These are phyloP conservation scores for Metahyphopichia silvanorum DNA, from an alignment of 805 yeast species.

Conservation along the genomic window DNA sequence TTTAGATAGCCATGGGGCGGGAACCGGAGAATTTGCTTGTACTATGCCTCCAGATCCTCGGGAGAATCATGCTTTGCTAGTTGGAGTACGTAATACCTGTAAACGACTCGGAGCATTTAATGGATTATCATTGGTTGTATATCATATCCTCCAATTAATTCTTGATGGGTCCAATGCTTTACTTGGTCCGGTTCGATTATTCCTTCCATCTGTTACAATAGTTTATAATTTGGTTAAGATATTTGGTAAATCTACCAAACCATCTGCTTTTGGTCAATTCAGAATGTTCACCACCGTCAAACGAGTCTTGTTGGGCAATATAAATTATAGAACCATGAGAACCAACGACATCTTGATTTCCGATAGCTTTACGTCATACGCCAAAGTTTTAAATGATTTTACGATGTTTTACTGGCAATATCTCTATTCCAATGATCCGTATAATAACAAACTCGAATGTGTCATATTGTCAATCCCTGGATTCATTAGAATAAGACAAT, in stretches of 20 bases:
- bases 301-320: slow-evolving; percentile 56
- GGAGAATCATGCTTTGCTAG: slow-evolving; percentile 28
- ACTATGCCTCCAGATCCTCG: slow-evolving; percentile 22
- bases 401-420: slow-evolving; percentile 49
- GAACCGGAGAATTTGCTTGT: slow-evolving; percentile 32
- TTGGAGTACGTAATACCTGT: slow-evolving; percentile 33
- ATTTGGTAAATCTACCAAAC: slow-evolving; percentile 27
- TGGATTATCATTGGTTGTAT: slow-evolving; percentile 19
- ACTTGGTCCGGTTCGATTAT: slow-evolving; percentile 5
- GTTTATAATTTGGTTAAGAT: slow-evolving; percentile 27
- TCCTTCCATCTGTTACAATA: slow-evolving; percentile 38
- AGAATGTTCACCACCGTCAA: slow-evolving; percentile 48
- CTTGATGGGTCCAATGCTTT: slow-evolving; percentile 12
- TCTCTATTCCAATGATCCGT: slow-evolving; percentile 31
- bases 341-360: slow-evolving; percentile 79
- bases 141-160: slow-evolving; percentile 16
- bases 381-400: slow-evolving; percentile 72
- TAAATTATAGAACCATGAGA: slow-evolving; percentile 54
- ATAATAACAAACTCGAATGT: slow-evolving; percentile 28
- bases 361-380: slow-evolving; percentile 81
- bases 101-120: slow-evolving; percentile 20
- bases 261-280: slow-evolving; percentile 31
- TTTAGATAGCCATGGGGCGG: slow-evolving; percentile 13
- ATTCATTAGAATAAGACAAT: slow-evolving; percentile 77
- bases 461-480: slow-evolving; percentile 53